A percentile compares a stretch with the other conserved stretches of the same genome.
These are phyloP conservation scores for Rhipidocladum racemiflorum DNA, from an alignment of 176 grass and related monocot species.

Conservation along the genomic window DNA sequence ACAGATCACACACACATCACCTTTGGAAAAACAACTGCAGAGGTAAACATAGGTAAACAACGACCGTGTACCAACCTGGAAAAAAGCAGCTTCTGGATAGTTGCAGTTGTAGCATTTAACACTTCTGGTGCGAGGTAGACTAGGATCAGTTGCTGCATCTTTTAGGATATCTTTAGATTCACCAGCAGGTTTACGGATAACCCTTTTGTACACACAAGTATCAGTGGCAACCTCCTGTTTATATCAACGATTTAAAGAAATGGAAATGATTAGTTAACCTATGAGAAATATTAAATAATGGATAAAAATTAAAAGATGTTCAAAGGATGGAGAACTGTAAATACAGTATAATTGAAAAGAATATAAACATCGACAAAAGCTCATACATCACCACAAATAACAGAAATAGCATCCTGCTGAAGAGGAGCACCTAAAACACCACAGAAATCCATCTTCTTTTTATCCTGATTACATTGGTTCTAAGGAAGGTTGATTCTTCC, in stretches of 20 bases:
- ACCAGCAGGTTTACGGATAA: constrained; percentile 51
- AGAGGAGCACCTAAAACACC: background rate
- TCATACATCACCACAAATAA: constrained; percentile 3
- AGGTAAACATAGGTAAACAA: background rate
- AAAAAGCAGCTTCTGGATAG: constrained; percentile 79
- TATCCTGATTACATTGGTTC: background rate
- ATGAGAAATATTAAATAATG: background rate
- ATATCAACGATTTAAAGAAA: background rate
- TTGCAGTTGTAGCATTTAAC: constrained; percentile 73
- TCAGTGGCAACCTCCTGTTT: constrained; percentile 56
- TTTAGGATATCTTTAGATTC: constrained; percentile 54
- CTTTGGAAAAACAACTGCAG: background rate
- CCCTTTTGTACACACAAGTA: constrained; percentile 81
- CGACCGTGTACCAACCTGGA: constrained; percentile 44
- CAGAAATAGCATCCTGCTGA: background rate
- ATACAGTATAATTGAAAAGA: background rate
- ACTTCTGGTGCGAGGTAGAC: constrained; percentile 78
- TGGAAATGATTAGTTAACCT: background rate
- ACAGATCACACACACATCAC: background rate
- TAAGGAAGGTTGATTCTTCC: background rate
- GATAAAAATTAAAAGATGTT: background rate
- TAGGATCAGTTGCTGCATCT: constrained; percentile 65
- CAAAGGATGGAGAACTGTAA: background rate
- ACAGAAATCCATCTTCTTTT: background rate
- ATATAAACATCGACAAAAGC: background rate